Percentiles rank a stretch among this genome's conserved stretches.
Evolutionary conservation across 129 eudicot genomes (phyloP).

Genomic region (Centella asiatica): DNA sequence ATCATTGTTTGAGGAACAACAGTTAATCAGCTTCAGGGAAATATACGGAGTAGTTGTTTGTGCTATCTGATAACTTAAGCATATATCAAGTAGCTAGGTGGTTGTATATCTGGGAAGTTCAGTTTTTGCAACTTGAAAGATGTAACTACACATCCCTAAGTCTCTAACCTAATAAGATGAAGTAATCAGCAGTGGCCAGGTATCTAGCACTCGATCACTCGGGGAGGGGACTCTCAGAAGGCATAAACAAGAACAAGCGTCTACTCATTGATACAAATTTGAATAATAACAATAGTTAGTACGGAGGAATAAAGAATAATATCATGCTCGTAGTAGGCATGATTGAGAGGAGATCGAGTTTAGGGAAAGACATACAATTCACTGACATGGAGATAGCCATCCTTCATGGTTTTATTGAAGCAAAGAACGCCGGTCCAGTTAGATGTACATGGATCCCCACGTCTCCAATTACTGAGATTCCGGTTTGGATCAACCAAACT

Average conservation of each 20-base stretch:
- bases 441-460: constrained; percentile 77
- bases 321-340: background rate
- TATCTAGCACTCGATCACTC: too few species aligned
- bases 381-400: constrained; percentile 62
- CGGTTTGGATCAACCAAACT: constrained; percentile 47
- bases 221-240: too few species aligned
- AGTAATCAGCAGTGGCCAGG: background rate
- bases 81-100: too few species aligned
- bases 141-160: constrained; percentile 1
- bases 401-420: constrained; percentile 44
- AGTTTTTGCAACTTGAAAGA: background rate
- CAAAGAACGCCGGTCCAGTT: constrained; percentile 86
- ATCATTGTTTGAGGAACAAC: too few species aligned
- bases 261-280: background rate
- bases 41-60: too few species aligned
- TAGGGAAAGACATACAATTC: constrained; percentile 55
- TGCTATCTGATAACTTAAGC: too few species aligned
- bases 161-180: background rate
- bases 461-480: constrained; percentile 47
- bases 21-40: too few species aligned
- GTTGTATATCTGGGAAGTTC: background rate
- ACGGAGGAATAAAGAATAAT: background rate
- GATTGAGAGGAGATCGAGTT: background rate
- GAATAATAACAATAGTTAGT: background rate
- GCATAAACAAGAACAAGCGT: background rate